Percentiles rank a stretch among this genome's conserved stretches.
Evolutionary conservation across 1,284 basidiomycete genomes (phyloP).

Genomic region (Apiotrichum veenhuisii): DNA sequence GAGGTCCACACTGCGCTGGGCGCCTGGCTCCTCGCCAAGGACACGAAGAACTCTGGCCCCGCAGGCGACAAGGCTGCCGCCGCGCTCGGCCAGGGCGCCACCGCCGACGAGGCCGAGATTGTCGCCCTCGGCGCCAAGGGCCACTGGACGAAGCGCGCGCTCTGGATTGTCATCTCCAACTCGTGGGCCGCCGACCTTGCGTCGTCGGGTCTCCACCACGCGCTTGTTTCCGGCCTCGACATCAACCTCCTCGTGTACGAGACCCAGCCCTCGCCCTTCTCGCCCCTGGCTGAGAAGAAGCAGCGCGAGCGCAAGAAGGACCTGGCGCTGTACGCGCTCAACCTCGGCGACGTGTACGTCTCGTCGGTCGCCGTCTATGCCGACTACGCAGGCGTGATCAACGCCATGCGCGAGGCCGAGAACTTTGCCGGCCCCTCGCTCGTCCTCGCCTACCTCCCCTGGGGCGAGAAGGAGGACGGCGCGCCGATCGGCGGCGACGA

Average conservation of each 20-base stretch:
- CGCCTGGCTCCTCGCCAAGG: slow-evolving; percentile 69
- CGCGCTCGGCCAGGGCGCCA: slow-evolving; percentile 49
- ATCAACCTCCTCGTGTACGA: slow-evolving; percentile 96
- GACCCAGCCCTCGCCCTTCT: slow-evolving; percentile 70
- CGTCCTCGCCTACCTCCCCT: slow-evolving; percentile 92
- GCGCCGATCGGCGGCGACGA: slow-evolving; percentile 61
- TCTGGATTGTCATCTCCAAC: slow-evolving; percentile 97
- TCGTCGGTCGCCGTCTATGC: slow-evolving; percentile 93
- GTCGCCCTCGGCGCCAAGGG: slow-evolving; percentile 58
- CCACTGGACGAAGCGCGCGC: slow-evolving; percentile 64
- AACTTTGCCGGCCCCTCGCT: slow-evolving; percentile 84
- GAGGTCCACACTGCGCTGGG: slow-evolving; percentile 69
- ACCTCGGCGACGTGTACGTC: slow-evolving; percentile 94
- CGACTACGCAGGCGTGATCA: slow-evolving; percentile 91
- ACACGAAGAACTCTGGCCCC: slow-evolving; percentile 59
- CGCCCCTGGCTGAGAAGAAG: slow-evolving; percentile 53
- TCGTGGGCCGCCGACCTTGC: slow-evolving; percentile 97
- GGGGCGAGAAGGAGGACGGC: slow-evolving; percentile 59
- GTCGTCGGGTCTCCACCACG: slow-evolving; percentile 92
- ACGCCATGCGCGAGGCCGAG: slow-evolving; percentile 89
- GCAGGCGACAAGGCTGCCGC: slow-evolving; percentile 62
- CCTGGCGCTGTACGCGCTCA: slow-evolving; percentile 95
- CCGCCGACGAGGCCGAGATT: slow-evolving; percentile 52
- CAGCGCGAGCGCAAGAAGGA: slow-evolving; percentile 71
- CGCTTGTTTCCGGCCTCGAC: slow-evolving; percentile 82